These are phyloP conservation scores for Hemileia vastatrix DNA, from an alignment of 1,284 basidiomycete genomes.

Conservation along the genomic window DNA sequence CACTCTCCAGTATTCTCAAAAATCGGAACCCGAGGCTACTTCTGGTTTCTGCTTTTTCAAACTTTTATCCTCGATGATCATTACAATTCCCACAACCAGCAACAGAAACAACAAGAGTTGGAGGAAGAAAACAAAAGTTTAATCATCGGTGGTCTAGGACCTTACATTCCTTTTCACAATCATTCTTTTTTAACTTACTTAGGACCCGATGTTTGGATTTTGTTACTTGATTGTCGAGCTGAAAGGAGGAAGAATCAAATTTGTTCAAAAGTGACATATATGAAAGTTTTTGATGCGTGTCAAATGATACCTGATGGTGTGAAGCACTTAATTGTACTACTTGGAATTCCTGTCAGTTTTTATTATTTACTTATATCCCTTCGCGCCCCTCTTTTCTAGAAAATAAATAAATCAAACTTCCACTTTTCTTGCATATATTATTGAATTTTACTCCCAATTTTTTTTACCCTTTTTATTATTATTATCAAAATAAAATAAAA, in stretches of 20 bases:
- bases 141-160: slow-evolving; percentile 65
- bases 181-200: slow-evolving; percentile 66
- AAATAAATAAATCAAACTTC: no score
- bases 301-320: slow-evolving; percentile 31
- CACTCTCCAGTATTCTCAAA: slow-evolving; percentile 60
- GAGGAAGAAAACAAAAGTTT: slow-evolving; percentile 47
- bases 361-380: neutral
- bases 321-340: slow-evolving; percentile 39
- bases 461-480: neutral
- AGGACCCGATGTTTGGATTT: slow-evolving; percentile 45
- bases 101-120: slow-evolving; percentile 62
- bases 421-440: neutral
- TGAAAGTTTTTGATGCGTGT: slow-evolving; percentile 54
- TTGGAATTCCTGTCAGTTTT: slow-evolving; percentile 42
- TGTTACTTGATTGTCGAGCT: slow-evolving; percentile 72
- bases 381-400: no score
- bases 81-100: slow-evolving; percentile 52
- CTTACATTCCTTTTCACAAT: slow-evolving; percentile 65
- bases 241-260: slow-evolving; percentile 73
- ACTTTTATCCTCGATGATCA: slow-evolving; percentile 60
- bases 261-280: slow-evolving; percentile 62
- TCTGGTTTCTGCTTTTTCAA: slow-evolving; percentile 85
- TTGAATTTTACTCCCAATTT: neutral
- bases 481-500: slow-evolving; percentile 45
- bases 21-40: slow-evolving; percentile 66